Evolutionary conservation across 257 asterid species (phyloP).

Genomic region (Ehretia macrophylla): DNA sequence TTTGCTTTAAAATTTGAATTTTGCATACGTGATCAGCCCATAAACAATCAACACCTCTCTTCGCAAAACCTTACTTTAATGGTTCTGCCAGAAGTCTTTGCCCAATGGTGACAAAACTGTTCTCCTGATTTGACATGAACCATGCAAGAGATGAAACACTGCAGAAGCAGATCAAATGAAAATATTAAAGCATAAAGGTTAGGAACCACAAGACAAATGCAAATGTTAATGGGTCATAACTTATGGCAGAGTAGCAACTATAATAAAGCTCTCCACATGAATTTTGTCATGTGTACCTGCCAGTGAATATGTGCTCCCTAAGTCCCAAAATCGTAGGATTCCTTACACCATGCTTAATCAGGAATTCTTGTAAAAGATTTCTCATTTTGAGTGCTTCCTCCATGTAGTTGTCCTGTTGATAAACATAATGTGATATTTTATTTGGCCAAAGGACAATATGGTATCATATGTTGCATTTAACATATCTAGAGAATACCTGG

Average conservation of each 20-base stretch:
- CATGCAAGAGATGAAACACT: slow-evolving; percentile 99
- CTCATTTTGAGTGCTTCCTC: slow-evolving; percentile 98
- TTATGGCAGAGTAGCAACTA: neutral
- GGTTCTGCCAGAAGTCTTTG: slow-evolving; percentile 95
- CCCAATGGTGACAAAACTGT: slow-evolving; percentile 93
- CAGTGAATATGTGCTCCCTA: slow-evolving; percentile 94
- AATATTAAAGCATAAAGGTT: slow-evolving; percentile 14
- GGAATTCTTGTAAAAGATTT: slow-evolving; percentile 88
- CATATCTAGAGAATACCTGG: slow-evolving; percentile 46
- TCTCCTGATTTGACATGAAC: slow-evolving; percentile 96
- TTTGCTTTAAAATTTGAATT: too few relatives aligned
- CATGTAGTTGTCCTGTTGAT: slow-evolving; percentile 82
- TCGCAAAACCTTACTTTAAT: slow-evolving; percentile 62
- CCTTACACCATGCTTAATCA: slow-evolving; percentile 76
- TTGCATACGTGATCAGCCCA: too few relatives aligned
- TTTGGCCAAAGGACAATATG: slow-evolving; percentile 7
- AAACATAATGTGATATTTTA: slow-evolving; percentile 13
- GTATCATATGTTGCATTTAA: slow-evolving; percentile 3
- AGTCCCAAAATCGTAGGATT: slow-evolving; percentile 92
- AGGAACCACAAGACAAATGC: slow-evolving; percentile 9
- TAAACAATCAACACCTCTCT: too few relatives aligned
- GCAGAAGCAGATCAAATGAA: slow-evolving; percentile 18
- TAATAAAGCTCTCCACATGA: neutral
- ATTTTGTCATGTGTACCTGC: slow-evolving; percentile 46
- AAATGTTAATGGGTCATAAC: too few relatives aligned